Conservation (phyloP, 2,329 filamentous ascomycete genomes). For the Monosporascus sp. region DNA sequence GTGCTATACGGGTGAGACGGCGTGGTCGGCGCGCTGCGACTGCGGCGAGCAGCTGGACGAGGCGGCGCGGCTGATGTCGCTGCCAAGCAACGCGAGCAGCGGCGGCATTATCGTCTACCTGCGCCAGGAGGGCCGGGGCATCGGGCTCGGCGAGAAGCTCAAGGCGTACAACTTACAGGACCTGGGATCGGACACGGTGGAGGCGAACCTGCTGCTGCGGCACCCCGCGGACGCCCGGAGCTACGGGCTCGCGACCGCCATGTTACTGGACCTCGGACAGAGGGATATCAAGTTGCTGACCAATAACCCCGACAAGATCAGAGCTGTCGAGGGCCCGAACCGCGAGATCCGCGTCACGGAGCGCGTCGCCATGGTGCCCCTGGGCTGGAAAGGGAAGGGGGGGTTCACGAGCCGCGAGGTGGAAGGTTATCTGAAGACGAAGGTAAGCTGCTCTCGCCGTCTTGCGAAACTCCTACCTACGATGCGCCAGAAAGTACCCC, state of each 20-base stretch:
- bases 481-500: not conserved
- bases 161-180: conserved; percentile 99
- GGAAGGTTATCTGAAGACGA: conserved; percentile 89
- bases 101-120: conserved; percentile 95
- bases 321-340: conserved; percentile 87
- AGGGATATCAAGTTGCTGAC: conserved; percentile 76
- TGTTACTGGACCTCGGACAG: conserved; percentile 81
- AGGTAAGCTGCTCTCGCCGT: conserved; percentile 51
- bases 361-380: conserved; percentile 88
- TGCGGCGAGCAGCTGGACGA: conserved; percentile 98
- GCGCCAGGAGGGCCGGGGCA: conserved; percentile 91
- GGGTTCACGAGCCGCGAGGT: conserved; percentile 86
- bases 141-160: conserved; percentile 89
- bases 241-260: conserved; percentile 94
- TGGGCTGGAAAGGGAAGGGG: conserved; percentile 82
- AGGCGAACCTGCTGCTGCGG: conserved; percentile 84
- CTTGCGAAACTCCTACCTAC: too few relatives aligned
- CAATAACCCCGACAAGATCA: conserved; percentile 96
- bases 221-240: conserved; percentile 93
- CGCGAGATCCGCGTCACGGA: conserved; percentile 84
- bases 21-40: conserved; percentile 96
- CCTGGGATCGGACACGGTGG: conserved; percentile 92
- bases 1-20: conserved; percentile 97
- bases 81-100: conserved; percentile 56
- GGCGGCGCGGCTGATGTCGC: conserved; percentile 85